A percentile compares a stretch with the other conserved stretches of the same genome.
phyloP scores from a whole-genome alignment of 1,284 basidiomycete species.

The Kwoniella shivajii region DNA sequence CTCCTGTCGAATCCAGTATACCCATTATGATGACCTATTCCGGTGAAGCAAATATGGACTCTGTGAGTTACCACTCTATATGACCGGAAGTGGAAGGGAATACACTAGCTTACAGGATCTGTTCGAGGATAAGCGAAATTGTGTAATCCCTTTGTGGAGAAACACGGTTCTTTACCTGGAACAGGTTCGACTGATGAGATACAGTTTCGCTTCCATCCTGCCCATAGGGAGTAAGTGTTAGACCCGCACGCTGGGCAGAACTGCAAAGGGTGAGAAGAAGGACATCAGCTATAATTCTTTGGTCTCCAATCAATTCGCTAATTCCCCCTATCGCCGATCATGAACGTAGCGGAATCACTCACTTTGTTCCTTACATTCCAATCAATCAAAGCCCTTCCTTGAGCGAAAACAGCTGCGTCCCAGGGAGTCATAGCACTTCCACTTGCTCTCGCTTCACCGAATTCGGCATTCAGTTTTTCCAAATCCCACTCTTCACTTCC shows the following conservation, averaged over 20 bases:
- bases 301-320: too few species aligned
- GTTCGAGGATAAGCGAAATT: slow-evolving; percentile 88
- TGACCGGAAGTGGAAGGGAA: neutral
- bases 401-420: slow-evolving; percentile 73
- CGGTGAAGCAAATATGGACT: neutral
- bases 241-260: slow-evolving; percentile 89
- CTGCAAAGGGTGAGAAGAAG: slow-evolving; percentile 53
- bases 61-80: too few species aligned
- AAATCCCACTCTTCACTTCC: slow-evolving; percentile 54
- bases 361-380: slow-evolving; percentile 88
- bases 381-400: slow-evolving; percentile 76
- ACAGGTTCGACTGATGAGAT: slow-evolving; percentile 58
- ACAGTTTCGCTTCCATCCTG: slow-evolving; percentile 91
- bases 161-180: slow-evolving; percentile 41
- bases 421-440: slow-evolving; percentile 55
- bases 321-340: too few species aligned
- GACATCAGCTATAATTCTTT: too few species aligned
- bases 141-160: slow-evolving; percentile 72
- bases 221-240: slow-evolving; percentile 84
- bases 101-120: slow-evolving; percentile 60
- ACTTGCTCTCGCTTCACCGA: slow-evolving; percentile 69
- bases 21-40: slow-evolving; percentile 83
- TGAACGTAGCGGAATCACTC: slow-evolving; percentile 4
- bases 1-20: slow-evolving; percentile 72
- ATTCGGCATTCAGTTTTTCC: slow-evolving; percentile 56